A percentile compares a stretch with the other conserved stretches of the same genome.
phyloP scores from a whole-genome alignment of 1,284 basidiomycete genomes.

The Fomitopsis betulina region DNA sequence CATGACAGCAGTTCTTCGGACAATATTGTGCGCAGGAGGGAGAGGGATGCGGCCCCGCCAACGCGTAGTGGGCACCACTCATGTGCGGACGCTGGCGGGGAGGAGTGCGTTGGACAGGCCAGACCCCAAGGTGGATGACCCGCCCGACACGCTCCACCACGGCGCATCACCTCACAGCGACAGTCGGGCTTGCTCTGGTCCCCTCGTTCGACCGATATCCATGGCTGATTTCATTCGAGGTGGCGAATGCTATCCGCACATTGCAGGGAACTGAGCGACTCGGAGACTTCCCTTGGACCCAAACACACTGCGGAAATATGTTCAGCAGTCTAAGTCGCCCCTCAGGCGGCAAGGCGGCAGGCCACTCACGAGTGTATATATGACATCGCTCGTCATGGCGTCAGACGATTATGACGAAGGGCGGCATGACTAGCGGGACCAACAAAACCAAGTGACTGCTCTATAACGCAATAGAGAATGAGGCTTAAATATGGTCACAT shows the following conservation, averaged over 20 bases:
- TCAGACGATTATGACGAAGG: too few relatives aligned
- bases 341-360: too few relatives aligned
- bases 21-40: not conserved
- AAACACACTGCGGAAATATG: too few relatives aligned
- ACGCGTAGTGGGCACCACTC: not conserved
- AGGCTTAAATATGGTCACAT: too few relatives aligned
- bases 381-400: too few relatives aligned
- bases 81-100: not conserved
- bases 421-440: too few relatives aligned
- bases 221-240: not conserved
- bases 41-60: not conserved
- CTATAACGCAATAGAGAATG: too few relatives aligned
- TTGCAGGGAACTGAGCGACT: not conserved
- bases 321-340: too few relatives aligned
- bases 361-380: too few relatives aligned
- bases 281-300: not conserved
- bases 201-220: not conserved
- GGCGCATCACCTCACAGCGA: not conserved
- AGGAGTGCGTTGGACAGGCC: not conserved
- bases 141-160: not conserved
- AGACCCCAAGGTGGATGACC: not conserved
- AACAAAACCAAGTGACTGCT: too few relatives aligned
- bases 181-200: not conserved
- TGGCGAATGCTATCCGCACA: not conserved
- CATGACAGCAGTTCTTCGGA: not conserved